Evolutionary conservation across 2,329 filamentous ascomycete species (phyloP).

Genomic region (Chrysoporthe deuterocubensis): DNA sequence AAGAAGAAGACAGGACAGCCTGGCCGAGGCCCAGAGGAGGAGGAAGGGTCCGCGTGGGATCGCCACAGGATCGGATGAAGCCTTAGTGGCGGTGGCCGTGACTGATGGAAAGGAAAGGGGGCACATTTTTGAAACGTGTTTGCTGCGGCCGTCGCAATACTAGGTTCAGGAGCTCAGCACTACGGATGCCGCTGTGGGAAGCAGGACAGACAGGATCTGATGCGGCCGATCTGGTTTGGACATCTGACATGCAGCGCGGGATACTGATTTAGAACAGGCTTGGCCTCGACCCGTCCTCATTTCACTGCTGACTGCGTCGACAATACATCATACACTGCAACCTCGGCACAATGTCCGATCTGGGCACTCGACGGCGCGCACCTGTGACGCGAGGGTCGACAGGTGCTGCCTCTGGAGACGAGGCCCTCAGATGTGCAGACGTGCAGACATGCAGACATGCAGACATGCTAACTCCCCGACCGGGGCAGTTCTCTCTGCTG

Average conservation of each 20-base stretch:
- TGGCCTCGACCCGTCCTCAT: not conserved
- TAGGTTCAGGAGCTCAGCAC: not conserved
- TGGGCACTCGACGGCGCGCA: not conserved
- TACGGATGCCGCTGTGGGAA: not conserved
- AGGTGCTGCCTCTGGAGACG: not conserved
- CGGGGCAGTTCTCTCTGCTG: not conserved
- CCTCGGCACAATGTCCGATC: not conserved
- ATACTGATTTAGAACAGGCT: not conserved
- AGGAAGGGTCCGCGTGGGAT: too few relatives aligned
- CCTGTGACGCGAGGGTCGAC: not conserved
- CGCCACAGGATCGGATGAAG: not conserved
- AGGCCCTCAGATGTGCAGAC: too few relatives aligned
- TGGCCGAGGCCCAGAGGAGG: not conserved
- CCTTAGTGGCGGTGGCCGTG: not conserved
- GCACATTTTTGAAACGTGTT: not conserved
- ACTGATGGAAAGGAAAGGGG: not conserved
- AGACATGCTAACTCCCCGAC: not conserved
- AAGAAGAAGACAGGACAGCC: not conserved
- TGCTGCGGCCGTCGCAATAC: not conserved
- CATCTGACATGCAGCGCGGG: not conserved
- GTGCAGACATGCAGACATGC: too few relatives aligned
- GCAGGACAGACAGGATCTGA: not conserved
- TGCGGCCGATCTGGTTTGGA: not conserved
- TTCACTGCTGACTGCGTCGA: conserved; percentile 2
- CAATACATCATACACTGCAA: not conserved